Base-by-base conservation (phyloP, 371 early-diverging fungal species). In the Thermomucor indicae-seudaticae region DNA sequence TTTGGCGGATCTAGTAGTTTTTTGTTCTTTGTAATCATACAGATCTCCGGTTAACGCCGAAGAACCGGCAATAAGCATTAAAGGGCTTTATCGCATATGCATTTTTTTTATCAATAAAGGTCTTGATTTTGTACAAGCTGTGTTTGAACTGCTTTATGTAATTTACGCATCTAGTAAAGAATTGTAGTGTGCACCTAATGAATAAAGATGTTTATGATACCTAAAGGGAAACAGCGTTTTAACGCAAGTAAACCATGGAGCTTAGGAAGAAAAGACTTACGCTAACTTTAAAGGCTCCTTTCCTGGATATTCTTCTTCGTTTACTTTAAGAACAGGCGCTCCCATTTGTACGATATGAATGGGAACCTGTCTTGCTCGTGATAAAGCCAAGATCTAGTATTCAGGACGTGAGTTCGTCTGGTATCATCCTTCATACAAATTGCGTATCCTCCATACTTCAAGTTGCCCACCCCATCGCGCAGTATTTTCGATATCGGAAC, bases 111-210 rank as follows among this genome's bases (percentile, higher is more conserved):
- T n/a, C n/a, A n/a, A n/a, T n/a, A n/a, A n/a, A n/a, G n/a, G n/a
- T n/a, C n/a, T n/a, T n/a, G n/a, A n/a, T n/a, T n/a, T n/a, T n/a
- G n/a, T n/a, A n/a, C n/a, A n/a, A n/a, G n/a, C 37, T 37, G 37
- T 16, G 14, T 32, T 7, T 10, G 37, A 37, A 37, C 19, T 10
- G 24, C 10, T 25, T 44, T 25, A 44, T 12, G 12, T 24, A 43
- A 23, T 44, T 55, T 49, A 57, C 32, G 32, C 28, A 49, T 69
- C 65, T 20, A 61, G 29, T 30, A 69, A 45, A 6, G 90, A 90
- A 61, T 95, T 97, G 75, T 97, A 97, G 75, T 97, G 97, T 59
- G 90, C 93, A 34, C 97, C 97, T 6, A 97, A 74, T 4, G 95
- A 95, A 66, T 84, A 95, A 47, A 88, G 81, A 53, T 95, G 89